These are phyloP conservation scores for Monosporozyma aquatica DNA, from an alignment of 805 yeast genomes.

Conservation along the genomic window DNA sequence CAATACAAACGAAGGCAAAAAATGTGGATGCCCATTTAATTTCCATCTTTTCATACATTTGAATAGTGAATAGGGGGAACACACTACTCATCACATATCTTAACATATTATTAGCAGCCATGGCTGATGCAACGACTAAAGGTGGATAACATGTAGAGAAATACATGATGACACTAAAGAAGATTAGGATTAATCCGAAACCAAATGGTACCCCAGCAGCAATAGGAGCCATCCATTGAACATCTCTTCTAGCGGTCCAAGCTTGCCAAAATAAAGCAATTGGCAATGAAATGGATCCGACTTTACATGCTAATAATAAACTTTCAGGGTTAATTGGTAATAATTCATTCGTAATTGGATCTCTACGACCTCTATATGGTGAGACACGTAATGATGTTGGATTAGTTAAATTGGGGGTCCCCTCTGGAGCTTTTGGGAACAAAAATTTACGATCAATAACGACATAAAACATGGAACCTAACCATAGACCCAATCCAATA, in stretches of 20 bases:
- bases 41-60: constrained; percentile 65
- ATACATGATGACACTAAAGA: constrained; percentile 60
- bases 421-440: constrained; percentile 53
- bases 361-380: constrained; percentile 38
- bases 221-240: constrained; percentile 72
- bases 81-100: constrained; percentile 67
- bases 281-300: constrained; percentile 62
- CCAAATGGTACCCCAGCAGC: constrained; percentile 76
- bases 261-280: constrained; percentile 71
- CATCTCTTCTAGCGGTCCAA: constrained; percentile 53
- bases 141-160: constrained; percentile 70
- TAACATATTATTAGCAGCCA: constrained; percentile 78
- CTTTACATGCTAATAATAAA: constrained; percentile 49
- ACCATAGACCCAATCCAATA: constrained; percentile 56
- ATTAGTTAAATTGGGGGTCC: constrained; percentile 40
- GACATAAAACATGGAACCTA: constrained; percentile 47
- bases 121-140: constrained; percentile 68
- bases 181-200: constrained; percentile 60
- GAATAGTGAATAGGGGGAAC: constrained; percentile 83
- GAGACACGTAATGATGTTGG: constrained; percentile 19
- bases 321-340: constrained; percentile 52
- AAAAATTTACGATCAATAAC: constrained; percentile 39
- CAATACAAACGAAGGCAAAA: constrained; percentile 55
- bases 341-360: constrained; percentile 40
- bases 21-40: constrained; percentile 70